Conservation (phyloP, 1,139 yeast genomes). For the Debaryomyces singareniensis region DNA sequence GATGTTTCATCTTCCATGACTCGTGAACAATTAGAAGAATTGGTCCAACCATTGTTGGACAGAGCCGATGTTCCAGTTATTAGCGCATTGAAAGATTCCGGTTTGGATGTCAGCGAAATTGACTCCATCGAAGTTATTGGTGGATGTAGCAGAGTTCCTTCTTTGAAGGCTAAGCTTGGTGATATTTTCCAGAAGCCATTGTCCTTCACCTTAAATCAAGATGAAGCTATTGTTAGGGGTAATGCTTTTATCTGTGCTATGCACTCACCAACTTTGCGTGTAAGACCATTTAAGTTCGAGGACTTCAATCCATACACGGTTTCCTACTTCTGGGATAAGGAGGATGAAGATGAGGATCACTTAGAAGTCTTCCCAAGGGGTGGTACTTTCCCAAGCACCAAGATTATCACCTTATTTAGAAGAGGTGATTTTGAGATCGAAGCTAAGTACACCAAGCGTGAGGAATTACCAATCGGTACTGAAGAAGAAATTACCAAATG, state of each 20-base stretch:
- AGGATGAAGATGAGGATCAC: constrained; percentile 85
- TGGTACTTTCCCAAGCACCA: constrained; percentile 89
- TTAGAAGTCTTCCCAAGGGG: constrained; percentile 97
- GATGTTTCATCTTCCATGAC: constrained; percentile 88
- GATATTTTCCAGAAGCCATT: constrained; percentile 81
- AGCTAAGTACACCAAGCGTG: constrained; percentile 78
- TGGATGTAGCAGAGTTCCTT: constrained; percentile 97
- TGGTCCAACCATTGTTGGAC: constrained; percentile 73
- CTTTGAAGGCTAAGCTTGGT: constrained; percentile 72
- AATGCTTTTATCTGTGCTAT: constrained; percentile 98
- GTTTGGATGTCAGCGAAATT: constrained; percentile 62
- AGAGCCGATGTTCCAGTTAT: constrained; percentile 75
- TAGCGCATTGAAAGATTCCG: constrained; percentile 76
- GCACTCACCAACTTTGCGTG: constrained; percentile 98
- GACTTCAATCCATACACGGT: constrained; percentile 90
- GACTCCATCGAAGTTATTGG: constrained; percentile 95
- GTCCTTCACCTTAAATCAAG: constrained; percentile 96
- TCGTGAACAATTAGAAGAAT: constrained; percentile 90
- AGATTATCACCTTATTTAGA: constrained; percentile 91
- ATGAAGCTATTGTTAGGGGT: constrained; percentile 98
- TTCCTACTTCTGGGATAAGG: constrained; percentile 92
- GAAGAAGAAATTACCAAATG: constrained; percentile 71
- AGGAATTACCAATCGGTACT: constrained; percentile 67
- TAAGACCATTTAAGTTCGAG: constrained; percentile 97
- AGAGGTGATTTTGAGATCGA: constrained; percentile 80